These are phyloP conservation scores for Globisporangium nodosum DNA, from an alignment of 352 stramenopile genomes.

Conservation along the genomic window DNA sequence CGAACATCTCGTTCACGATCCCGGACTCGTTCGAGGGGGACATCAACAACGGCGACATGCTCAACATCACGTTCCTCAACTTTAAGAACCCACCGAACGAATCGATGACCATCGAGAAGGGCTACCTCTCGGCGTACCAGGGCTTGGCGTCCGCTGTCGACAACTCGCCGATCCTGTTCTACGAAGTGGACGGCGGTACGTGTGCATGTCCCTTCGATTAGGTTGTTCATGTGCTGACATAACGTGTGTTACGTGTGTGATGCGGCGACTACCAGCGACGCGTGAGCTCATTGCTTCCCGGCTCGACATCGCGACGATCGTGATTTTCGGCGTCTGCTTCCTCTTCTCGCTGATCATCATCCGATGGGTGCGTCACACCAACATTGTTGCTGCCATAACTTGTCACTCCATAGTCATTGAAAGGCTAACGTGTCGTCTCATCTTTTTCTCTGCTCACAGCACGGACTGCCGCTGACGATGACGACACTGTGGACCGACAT, in stretches of 20 bases:
- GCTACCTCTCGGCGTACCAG: constrained; percentile 70
- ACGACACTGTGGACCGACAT: constrained; percentile 84
- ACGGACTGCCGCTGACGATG: constrained; percentile 75
- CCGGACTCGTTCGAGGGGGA: constrained; percentile 41
- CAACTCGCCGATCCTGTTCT: constrained; percentile 50
- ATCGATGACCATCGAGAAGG: constrained; percentile 52
- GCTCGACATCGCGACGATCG: constrained; percentile 64
- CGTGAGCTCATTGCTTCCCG: constrained; percentile 47
- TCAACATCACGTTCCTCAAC: constrained; percentile 57
- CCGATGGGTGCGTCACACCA: constrained; percentile 37
- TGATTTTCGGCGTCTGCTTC: constrained; percentile 75
- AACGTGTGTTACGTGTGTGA: not conserved
- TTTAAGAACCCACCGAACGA: constrained; percentile 64
- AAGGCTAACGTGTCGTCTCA: not conserved
- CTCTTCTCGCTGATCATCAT: constrained; percentile 83
- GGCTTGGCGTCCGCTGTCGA: constrained; percentile 48
- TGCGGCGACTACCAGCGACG: constrained; percentile 17
- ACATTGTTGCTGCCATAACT: not conserved
- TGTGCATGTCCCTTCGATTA: not conserved
- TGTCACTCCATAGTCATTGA: not conserved
- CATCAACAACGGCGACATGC: constrained; percentile 71
- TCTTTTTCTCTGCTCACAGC: constrained; percentile 13
- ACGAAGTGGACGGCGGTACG: constrained; percentile 26
- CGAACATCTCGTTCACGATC: constrained; percentile 76
- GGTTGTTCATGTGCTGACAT: not conserved